phyloP scores from a whole-genome alignment of 805 yeast species.

The Yamadazyma paraphyllophila region DNA sequence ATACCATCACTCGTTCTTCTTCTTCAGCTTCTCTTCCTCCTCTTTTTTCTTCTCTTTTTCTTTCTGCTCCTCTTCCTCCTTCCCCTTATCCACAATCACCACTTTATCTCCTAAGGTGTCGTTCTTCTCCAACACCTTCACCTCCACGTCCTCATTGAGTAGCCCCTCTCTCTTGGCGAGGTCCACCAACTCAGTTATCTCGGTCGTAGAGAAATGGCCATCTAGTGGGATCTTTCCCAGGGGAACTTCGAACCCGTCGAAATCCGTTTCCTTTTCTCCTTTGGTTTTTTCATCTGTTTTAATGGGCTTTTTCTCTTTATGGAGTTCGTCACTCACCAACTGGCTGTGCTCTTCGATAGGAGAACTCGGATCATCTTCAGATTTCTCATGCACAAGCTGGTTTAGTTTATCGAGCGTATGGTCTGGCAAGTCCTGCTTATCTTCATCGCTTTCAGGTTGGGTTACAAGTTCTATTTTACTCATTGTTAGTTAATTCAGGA shows the following conservation, averaged over 20 bases:
- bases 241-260: slow-evolving; percentile 38
- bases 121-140: slow-evolving; percentile 22
- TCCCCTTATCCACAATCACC: slow-evolving; percentile 26
- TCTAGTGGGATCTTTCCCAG: slow-evolving; percentile 39
- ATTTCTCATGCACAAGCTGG: slow-evolving; percentile 21
- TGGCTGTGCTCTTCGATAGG: slow-evolving; percentile 9
- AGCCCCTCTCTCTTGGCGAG: slow-evolving; percentile 32
- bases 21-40: neutral
- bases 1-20: slow-evolving; percentile 3
- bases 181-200: slow-evolving; percentile 28
- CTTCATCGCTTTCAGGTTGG: slow-evolving; percentile 18
- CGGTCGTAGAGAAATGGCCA: slow-evolving; percentile 38
- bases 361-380: slow-evolving; percentile 5
- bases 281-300: slow-evolving; percentile 1
- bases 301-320: slow-evolving; percentile 1
- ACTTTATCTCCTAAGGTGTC: slow-evolving; percentile 30
- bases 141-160: slow-evolving; percentile 23
- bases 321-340: neutral
- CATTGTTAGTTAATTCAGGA: slow-evolving; percentile 2
- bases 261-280: slow-evolving; percentile 17
- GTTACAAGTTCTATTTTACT: slow-evolving; percentile 26
- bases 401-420: slow-evolving; percentile 25
- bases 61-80: slow-evolving; percentile 18
- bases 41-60: slow-evolving; percentile 8
- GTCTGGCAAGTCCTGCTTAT: slow-evolving; percentile 2